phyloP scores from a whole-genome alignment of 208 protist genomes.

The Trypanosoma cruzi region DNA sequence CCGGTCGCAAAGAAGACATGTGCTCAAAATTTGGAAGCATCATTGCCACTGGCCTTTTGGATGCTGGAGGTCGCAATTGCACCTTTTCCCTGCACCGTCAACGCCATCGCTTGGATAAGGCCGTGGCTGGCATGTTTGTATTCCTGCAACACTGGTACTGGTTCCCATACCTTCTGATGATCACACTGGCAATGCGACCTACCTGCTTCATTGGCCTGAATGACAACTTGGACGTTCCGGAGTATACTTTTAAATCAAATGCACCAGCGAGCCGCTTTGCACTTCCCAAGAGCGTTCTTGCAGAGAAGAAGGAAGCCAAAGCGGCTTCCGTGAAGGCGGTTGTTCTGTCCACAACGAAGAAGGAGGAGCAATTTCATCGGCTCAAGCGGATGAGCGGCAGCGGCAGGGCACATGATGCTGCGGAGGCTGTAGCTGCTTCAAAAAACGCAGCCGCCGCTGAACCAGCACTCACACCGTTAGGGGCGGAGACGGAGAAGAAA shows the following conservation, averaged over 20 bases:
- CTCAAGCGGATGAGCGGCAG: conserved; percentile 37
- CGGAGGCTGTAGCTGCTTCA: conserved; percentile 2
- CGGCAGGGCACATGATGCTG: conserved; percentile 3
- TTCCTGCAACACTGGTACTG: conserved; percentile 99
- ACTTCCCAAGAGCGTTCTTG: conserved; percentile 76
- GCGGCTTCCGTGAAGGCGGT: conserved; percentile 59
- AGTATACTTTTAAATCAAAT: conserved; percentile 93
- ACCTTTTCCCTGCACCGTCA: conserved; percentile 95
- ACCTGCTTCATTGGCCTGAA: conserved; percentile 98
- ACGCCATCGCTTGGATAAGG: conserved; percentile 94
- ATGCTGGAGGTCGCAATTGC: conserved; percentile 97
- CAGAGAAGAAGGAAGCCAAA: conserved; percentile 90
- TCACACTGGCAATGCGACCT: conserved; percentile 96
- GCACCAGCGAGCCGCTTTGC: conserved; percentile 95
- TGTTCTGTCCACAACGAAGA: conserved; percentile 87
- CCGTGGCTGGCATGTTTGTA: conserved; percentile 97
- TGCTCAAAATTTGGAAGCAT: conserved; percentile 98
- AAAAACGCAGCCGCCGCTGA: conserved; percentile 5
- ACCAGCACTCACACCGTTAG: background rate
- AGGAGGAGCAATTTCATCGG: conserved; percentile 80
- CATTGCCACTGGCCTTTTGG: conserved; percentile 96
- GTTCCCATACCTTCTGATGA: conserved; percentile 98
- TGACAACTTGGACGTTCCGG: conserved; percentile 95
- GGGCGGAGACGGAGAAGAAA: conserved; percentile 34
- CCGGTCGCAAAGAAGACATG: conserved; percentile 95